A percentile compares a stretch with the other conserved stretches of the same genome.
These are phyloP conservation scores for Xylaria sp. DNA, from an alignment of 2,329 filamentous ascomycete species.

Conservation along the genomic window DNA sequence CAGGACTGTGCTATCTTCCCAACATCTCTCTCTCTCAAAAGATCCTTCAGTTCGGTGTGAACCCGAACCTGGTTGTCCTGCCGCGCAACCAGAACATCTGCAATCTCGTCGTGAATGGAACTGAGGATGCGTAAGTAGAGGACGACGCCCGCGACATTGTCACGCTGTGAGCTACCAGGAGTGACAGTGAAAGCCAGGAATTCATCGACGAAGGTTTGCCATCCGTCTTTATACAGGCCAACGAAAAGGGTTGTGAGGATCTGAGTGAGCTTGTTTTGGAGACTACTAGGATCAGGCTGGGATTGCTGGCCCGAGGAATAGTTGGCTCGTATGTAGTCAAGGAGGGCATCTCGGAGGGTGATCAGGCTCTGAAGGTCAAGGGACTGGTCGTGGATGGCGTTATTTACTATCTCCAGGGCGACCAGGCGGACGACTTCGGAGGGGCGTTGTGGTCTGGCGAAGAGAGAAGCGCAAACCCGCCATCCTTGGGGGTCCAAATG, in stretches of 20 bases:
- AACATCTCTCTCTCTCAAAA: constrained; percentile 87
- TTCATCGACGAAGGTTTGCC: constrained; percentile 92
- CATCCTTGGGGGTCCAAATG: constrained; percentile 85
- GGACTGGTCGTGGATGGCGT: constrained; percentile 82
- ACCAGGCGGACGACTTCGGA: constrained; percentile 89
- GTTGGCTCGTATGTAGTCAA: constrained; percentile 80
- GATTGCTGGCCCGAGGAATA: constrained; percentile 71
- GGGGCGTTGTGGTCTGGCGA: constrained; percentile 78
- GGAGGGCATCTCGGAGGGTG: constrained; percentile 81
- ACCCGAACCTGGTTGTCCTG: constrained; percentile 82
- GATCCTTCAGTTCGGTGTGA: constrained; percentile 90
- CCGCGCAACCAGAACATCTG: constrained; percentile 86
- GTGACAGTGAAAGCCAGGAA: constrained; percentile 79
- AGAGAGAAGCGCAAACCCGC: constrained; percentile 88
- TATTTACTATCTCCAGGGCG: constrained; percentile 92
- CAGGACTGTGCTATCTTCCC: constrained; percentile 88
- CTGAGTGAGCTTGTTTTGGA: constrained; percentile 98
- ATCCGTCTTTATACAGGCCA: constrained; percentile 83
- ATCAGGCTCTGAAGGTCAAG: constrained; percentile 77
- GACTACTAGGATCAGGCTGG: constrained; percentile 73
- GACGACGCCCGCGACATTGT: constrained; percentile 80
- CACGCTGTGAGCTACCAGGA: constrained; percentile 66
- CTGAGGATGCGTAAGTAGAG: constrained; percentile 89
- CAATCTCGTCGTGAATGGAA: constrained; percentile 96
- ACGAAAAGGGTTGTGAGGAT: constrained; percentile 95